These are phyloP conservation scores for Trypanosomatidae sp. DNA, from an alignment of 208 protist species.

Conservation along the genomic window DNA sequence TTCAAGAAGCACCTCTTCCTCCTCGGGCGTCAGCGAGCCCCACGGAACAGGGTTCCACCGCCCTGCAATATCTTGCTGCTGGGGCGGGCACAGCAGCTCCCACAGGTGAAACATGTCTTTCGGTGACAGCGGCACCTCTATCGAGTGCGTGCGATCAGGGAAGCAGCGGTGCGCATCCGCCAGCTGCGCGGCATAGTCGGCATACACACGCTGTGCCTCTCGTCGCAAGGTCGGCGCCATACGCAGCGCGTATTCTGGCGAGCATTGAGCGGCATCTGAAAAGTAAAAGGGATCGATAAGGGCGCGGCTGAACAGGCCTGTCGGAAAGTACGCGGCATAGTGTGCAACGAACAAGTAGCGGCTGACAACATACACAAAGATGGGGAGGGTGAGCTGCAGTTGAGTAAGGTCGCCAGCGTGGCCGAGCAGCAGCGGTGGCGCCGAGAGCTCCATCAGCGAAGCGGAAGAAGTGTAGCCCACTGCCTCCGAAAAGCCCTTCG, in stretches of 20 bases:
- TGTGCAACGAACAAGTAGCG: slow-evolving; percentile 59
- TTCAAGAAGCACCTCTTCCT: slow-evolving; percentile 41
- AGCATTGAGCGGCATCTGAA: slow-evolving; percentile 30
- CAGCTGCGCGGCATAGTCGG: slow-evolving; percentile 20
- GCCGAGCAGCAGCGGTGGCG: slow-evolving; percentile 3
- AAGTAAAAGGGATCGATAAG: slow-evolving; percentile 50
- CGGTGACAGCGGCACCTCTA: slow-evolving; percentile 26
- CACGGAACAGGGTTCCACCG: slow-evolving; percentile 34
- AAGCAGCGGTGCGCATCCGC: slow-evolving; percentile 26
- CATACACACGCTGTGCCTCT: slow-evolving; percentile 10
- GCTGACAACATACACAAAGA: slow-evolving; percentile 81
- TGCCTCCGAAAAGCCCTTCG: not conserved
- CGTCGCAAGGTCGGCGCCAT: slow-evolving; percentile 22
- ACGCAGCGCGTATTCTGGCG: slow-evolving; percentile 32
- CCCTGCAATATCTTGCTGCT: slow-evolving; percentile 22
- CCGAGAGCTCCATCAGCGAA: not conserved
- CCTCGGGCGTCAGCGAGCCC: slow-evolving; percentile 30
- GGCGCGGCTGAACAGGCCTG: slow-evolving; percentile 42
- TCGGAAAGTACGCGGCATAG: slow-evolving; percentile 56
- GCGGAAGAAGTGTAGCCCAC: not conserved
- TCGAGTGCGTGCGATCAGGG: slow-evolving; percentile 9
- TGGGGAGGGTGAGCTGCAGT: slow-evolving; percentile 48
- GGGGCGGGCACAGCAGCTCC: slow-evolving; percentile 29
- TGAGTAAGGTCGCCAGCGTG: slow-evolving; percentile 10
- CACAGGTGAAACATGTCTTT: slow-evolving; percentile 21